These are phyloP conservation scores for Colletotrichum scovillei DNA, from an alignment of 2,329 filamentous ascomycete genomes.

Conservation along the genomic window DNA sequence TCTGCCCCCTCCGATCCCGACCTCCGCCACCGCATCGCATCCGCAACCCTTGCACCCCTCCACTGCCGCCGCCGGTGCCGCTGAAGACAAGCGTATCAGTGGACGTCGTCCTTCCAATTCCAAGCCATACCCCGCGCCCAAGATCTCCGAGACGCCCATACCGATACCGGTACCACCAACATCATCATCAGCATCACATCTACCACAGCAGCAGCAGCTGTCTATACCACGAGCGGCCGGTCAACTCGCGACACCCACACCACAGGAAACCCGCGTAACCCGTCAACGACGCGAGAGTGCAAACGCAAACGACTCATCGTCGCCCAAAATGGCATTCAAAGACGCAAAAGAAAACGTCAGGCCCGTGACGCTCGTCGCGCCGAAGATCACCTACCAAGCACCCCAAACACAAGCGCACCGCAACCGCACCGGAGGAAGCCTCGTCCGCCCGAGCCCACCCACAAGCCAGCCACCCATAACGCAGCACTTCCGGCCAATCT, in stretches of 20 bases:
- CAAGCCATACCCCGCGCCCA: constrained; percentile 1
- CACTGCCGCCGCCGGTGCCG: constrained; percentile 30
- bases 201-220: neutral
- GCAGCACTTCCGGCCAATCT: constrained; percentile 26
- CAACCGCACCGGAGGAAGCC: constrained; percentile 12
- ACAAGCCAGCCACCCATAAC: constrained; percentile 36
- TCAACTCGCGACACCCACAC: neutral
- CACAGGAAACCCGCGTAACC: constrained; percentile 3
- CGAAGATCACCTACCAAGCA: constrained; percentile 54
- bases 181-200: neutral
- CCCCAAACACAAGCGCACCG: constrained; percentile 44
- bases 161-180: constrained; percentile 21
- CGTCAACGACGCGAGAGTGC: constrained; percentile 26
- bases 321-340: constrained; percentile 17
- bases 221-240: neutral
- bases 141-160: constrained; percentile 22
- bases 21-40: constrained; percentile 35
- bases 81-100: constrained; percentile 39
- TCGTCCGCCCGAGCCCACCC: constrained; percentile 36
- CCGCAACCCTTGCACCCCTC: constrained; percentile 32
- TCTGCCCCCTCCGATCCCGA: constrained; percentile 46
- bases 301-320: constrained; percentile 3
- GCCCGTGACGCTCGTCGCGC: constrained; percentile 50
- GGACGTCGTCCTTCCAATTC: constrained; percentile 29
- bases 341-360: constrained; percentile 42